Base-by-base conservation (phyloP, 768 basidiomycete genomes). In the Boletus speciosus region DNA sequence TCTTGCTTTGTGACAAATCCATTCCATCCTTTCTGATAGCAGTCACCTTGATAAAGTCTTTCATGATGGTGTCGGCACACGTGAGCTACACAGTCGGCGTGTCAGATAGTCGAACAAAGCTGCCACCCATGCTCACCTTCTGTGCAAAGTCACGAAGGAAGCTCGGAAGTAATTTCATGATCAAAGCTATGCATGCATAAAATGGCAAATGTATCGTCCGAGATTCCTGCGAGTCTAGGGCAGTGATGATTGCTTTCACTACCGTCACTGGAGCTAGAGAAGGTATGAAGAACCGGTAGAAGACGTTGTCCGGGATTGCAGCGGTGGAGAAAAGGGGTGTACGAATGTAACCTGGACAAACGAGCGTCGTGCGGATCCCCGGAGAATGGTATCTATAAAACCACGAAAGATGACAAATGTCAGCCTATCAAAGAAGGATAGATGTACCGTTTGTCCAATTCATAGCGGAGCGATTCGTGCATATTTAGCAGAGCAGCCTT, bases 401-500 rank as follows among this genome's bases (percentile, higher is more conserved):
- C 45, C 49, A 8, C 52, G 47, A 25, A 51, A 37, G 11, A 56
- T 43, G 47, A 14, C 19, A 39, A 25, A 23, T 12, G 19, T 36
- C n/a, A n/a, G 48, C 25, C 2, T 3, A n/a, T 41, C 16, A n/a
- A 37, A 36, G 36, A 45, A 46, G 51, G 36, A 45, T 50, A 5
- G n/a, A 56, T 66, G 49, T 69, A 89, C 87, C 78, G 75, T 41
- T 86, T 83, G 67, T 94, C 88, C 16, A 98, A 82, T 68, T 99
- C 96, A 61, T 85, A 89, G 48, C 93, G 81, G 49, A 99, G 78
- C 14, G 89, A 86, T 59, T 94, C 89, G 61, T 96, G 85, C 42
- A 98, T 71, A 32, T 81, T 81, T 15, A 90, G 74, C 21, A 89
- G 66, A n/a, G 95, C 94, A 11, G 93, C 90, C 74, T 99, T 99